Conservation (phyloP, 2,329 filamentous ascomycete genomes). For the Colletotrichum ledebouriae region DNA sequence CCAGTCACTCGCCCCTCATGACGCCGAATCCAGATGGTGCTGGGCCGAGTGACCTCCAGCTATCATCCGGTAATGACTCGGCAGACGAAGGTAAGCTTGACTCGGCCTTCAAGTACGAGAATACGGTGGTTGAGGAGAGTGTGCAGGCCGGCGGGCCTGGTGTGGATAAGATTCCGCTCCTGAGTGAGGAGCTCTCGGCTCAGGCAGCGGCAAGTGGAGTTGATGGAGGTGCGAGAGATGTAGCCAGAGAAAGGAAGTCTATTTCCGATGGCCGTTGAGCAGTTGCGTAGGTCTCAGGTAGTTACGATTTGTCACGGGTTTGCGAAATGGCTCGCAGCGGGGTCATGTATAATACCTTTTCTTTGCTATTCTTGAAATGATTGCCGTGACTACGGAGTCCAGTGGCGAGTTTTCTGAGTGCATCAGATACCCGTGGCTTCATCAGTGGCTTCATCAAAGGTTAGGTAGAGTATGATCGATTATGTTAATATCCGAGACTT, state of each 20-base stretch:
- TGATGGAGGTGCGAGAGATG: constrained; percentile 60
- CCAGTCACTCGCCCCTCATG: constrained; percentile 54
- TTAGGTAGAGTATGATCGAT: no score
- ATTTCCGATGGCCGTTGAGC: constrained; percentile 6
- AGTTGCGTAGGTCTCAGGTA: neutral
- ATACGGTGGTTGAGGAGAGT: constrained; percentile 42
- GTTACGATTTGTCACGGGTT: no score
- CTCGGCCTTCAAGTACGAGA: constrained; percentile 14
- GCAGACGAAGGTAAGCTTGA: constrained; percentile 42
- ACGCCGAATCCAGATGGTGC: constrained; percentile 50
- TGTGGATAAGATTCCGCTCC: constrained; percentile 70
- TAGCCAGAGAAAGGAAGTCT: constrained; percentile 62
- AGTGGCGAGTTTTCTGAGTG: no score
- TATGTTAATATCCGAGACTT: no score
- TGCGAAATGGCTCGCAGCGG: no score
- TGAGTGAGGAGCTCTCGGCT: constrained; percentile 61
- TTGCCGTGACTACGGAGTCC: no score
- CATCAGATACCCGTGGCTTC: no score
- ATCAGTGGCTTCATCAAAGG: no score
- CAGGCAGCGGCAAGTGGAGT: constrained; percentile 55
- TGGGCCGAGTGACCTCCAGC: constrained; percentile 27
- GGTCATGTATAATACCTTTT: no score
- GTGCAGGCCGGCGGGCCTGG: constrained; percentile 47
- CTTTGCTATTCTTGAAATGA: no score
- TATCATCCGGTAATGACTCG: constrained; percentile 39